Conservation (phyloP, 108 stramenopile genomes). For the Cyclostephanos tholiformis region DNA sequence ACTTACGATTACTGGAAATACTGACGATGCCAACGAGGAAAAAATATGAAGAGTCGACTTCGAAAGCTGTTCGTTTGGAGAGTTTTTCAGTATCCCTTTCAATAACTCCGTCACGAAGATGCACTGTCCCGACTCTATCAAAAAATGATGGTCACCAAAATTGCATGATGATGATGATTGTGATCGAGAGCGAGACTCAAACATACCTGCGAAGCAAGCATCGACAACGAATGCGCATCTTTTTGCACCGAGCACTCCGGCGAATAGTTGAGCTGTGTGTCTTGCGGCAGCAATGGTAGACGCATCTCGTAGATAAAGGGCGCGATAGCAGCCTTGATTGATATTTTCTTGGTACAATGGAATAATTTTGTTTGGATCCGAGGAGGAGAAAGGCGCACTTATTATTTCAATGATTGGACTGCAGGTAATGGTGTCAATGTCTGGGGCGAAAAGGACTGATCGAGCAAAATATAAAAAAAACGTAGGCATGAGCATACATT, state of each 20-base stretch:
- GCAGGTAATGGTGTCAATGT: slow-evolving; percentile 29
- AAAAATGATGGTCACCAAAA: background rate
- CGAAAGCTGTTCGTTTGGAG: background rate
- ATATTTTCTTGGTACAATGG: slow-evolving; percentile 4
- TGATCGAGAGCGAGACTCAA: slow-evolving; percentile 32
- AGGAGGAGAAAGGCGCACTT: background rate
- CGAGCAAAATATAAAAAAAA: background rate
- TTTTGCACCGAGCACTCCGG: slow-evolving; percentile 34
- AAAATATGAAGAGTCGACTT: slow-evolving; percentile 16
- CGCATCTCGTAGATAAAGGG: slow-evolving; percentile 39
- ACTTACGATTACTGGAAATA: slow-evolving; percentile 41
- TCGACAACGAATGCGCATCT: slow-evolving; percentile 43
- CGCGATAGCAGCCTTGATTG: slow-evolving; percentile 18
- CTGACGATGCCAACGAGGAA: slow-evolving; percentile 42
- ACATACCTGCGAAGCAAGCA: slow-evolving; percentile 44
- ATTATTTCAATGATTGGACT: slow-evolving; percentile 23
- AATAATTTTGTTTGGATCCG: slow-evolving; percentile 9
- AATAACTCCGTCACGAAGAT: slow-evolving; percentile 32
- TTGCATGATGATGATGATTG: background rate
- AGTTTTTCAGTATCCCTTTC: slow-evolving; percentile 11
- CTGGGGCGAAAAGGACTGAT: slow-evolving; percentile 43
- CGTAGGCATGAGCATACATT: background rate
- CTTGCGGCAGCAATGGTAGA: slow-evolving; percentile 23
- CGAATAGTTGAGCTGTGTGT: slow-evolving; percentile 33
- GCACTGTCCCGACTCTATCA: slow-evolving; percentile 20